phyloP scores from a whole-genome alignment of 768 basidiomycete genomes.

The Favolaschia claudopus region DNA sequence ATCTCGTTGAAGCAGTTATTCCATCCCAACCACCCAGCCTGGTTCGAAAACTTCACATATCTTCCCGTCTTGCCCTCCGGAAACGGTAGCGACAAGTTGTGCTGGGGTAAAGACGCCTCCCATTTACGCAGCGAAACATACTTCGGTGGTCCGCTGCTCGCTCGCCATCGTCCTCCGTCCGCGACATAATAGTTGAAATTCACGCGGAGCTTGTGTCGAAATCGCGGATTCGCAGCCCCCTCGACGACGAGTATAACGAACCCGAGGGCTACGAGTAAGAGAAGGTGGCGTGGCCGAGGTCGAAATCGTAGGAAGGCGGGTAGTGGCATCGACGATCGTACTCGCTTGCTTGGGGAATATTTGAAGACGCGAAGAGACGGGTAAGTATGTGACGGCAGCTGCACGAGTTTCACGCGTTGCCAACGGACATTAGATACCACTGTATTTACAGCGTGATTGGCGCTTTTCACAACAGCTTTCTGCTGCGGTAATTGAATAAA shows the following conservation, averaged over 20 bases:
- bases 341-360: no score
- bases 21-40: slow-evolving; percentile 50
- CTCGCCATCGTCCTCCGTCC: no score
- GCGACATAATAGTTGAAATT: not conserved
- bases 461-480: no score
- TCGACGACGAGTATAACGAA: not conserved
- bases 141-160: slow-evolving; percentile 40
- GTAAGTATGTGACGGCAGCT: no score
- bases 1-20: slow-evolving; percentile 59
- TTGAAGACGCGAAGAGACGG: no score
- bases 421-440: no score
- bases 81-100: slow-evolving; percentile 50
- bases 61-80: slow-evolving; percentile 56
- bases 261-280: not conserved
- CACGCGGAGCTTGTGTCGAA: not conserved
- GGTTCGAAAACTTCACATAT: slow-evolving; percentile 55
- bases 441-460: no score
- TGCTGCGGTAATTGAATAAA: no score
- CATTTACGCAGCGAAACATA: slow-evolving; percentile 44
- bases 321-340: no score
- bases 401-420: no score
- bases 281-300: not conserved
- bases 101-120: slow-evolving; percentile 55
- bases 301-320: no score
- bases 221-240: not conserved